Conservation (phyloP, 73 alveolate species). For the Tetrahymena thermophila region DNA sequence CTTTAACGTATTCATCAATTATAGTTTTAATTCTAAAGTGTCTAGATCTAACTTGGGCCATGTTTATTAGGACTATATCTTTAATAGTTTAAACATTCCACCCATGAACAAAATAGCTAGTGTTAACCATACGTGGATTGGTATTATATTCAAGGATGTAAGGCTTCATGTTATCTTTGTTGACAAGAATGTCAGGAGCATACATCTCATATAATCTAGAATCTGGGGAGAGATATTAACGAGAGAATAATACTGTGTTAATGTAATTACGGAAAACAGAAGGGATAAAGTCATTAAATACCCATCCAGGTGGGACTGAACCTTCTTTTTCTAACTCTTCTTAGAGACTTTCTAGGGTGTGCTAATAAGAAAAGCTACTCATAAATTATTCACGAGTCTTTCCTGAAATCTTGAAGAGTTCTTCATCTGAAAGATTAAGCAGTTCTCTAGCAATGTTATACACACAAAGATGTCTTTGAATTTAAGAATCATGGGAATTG, state of each 20-base stretch:
- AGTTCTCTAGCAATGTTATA: slow-evolving; percentile 14
- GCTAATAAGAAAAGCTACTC: slow-evolving; percentile 10
- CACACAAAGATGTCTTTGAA: slow-evolving; percentile 5
- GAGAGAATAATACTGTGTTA: not conserved
- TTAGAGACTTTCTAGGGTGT: slow-evolving; percentile 2
- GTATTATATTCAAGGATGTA: slow-evolving; percentile 18
- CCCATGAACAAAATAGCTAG: not conserved
- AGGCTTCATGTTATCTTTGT: slow-evolving; percentile 2
- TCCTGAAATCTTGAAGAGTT: not conserved
- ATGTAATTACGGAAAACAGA: slow-evolving; percentile 8
- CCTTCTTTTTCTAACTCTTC: not conserved
- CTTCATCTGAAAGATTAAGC: not conserved
- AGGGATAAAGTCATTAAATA: slow-evolving; percentile 10
- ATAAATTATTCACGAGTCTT: slow-evolving; percentile 2
- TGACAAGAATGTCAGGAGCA: slow-evolving; percentile 31
- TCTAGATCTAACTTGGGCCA: slow-evolving; percentile 18
- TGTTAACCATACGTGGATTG: slow-evolving; percentile 28
- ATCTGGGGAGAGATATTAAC: not conserved
- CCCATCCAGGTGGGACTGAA: slow-evolving; percentile 8
- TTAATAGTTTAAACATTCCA: slow-evolving; percentile 1
- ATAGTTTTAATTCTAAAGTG: slow-evolving; percentile 11
- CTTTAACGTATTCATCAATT: not conserved
- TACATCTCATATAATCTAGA: slow-evolving; percentile 18
- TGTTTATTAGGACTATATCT: slow-evolving; percentile 18
- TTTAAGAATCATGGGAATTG: not conserved